phyloP scores from a whole-genome alignment of 768 basidiomycete species.

The Mycena maculata region DNA sequence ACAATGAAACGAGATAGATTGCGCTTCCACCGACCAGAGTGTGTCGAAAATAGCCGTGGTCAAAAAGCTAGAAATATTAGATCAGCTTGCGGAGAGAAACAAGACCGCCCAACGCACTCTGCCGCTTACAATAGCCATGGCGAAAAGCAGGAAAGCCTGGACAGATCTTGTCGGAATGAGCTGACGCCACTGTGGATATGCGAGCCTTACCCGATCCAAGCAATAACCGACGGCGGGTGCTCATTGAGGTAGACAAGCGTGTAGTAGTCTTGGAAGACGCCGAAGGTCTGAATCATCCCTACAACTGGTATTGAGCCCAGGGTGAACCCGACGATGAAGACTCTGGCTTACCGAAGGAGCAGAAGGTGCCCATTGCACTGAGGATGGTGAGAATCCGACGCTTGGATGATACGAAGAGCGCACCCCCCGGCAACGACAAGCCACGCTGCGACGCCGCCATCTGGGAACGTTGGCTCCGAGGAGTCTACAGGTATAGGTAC shows the following conservation, averaged over 20 bases:
- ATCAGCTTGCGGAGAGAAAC: background rate
- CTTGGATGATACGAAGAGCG: constrained; percentile 30
- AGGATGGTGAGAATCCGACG: background rate
- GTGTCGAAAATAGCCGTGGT: constrained; percentile 62
- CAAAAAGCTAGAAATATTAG: constrained; percentile 43
- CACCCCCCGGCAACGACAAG: constrained; percentile 60
- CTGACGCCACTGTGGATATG: background rate
- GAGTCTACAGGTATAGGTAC: too few relatives aligned
- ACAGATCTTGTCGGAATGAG: constrained; percentile 36
- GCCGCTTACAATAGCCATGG: constrained; percentile 57
- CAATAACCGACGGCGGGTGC: constrained; percentile 56
- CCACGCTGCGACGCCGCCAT: constrained; percentile 60
- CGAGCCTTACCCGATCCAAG: constrained; percentile 57
- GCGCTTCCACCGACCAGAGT: constrained; percentile 51
- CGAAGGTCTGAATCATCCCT: constrained; percentile 56
- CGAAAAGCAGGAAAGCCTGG: constrained; percentile 62
- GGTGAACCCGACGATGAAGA: background rate
- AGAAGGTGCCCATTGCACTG: constrained; percentile 58
- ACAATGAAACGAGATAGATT: constrained; percentile 60
- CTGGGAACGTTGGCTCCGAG: too few relatives aligned
- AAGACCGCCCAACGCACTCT: constrained; percentile 39
- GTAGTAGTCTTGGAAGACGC: constrained; percentile 67
- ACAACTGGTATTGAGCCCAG: background rate
- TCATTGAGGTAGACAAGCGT: constrained; percentile 54
- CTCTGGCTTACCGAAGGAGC: constrained; percentile 54